These are phyloP conservation scores for Hansenula lynferdii DNA, from an alignment of 1,139 yeast genomes.

Conservation along the genomic window DNA sequence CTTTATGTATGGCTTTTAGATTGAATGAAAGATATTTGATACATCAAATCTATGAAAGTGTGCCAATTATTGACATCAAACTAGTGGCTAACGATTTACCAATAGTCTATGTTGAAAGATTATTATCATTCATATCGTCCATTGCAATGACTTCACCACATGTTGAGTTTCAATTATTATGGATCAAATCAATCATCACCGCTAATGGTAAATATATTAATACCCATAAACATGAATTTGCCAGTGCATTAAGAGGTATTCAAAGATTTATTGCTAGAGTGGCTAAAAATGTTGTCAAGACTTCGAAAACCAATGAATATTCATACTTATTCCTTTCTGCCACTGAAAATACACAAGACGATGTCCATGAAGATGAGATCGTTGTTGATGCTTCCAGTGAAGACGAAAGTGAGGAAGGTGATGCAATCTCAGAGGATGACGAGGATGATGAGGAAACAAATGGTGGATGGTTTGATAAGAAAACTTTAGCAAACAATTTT, in stretches of 20 bases:
- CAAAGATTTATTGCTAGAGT: slow-evolving; percentile 72
- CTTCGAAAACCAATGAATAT: slow-evolving; percentile 53
- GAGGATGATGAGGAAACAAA: slow-evolving; percentile 20
- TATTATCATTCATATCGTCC: slow-evolving; percentile 69
- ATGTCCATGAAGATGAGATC: slow-evolving; percentile 25
- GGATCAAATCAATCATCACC: slow-evolving; percentile 69
- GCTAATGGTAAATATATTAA: slow-evolving; percentile 77
- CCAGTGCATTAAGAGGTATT: slow-evolving; percentile 62
- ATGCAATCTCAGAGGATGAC: slow-evolving; percentile 15
- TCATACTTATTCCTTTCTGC: slow-evolving; percentile 39
- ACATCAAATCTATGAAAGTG: slow-evolving; percentile 65
- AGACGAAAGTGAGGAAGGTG: slow-evolving; percentile 23
- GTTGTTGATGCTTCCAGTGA: slow-evolving; percentile 12
- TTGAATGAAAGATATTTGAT: slow-evolving; percentile 76
- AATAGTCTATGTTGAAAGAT: slow-evolving; percentile 62
- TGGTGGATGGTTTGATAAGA: slow-evolving; percentile 24
- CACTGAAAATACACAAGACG: slow-evolving; percentile 24
- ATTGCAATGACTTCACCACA: slow-evolving; percentile 75
- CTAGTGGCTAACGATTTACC: slow-evolving; percentile 70
- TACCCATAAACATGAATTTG: slow-evolving; percentile 57
- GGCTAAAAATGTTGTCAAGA: slow-evolving; percentile 65
- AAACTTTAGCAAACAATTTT: slow-evolving; percentile 12
- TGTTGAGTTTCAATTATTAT: slow-evolving; percentile 73
- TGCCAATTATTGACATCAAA: slow-evolving; percentile 69
- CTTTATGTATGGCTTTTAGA: slow-evolving; percentile 91